Percentiles rank a stretch among this genome's conserved stretches.
phyloP scores from a whole-genome alignment of 2,329 filamentous ascomycete species.

The Alternaria arbusti region DNA sequence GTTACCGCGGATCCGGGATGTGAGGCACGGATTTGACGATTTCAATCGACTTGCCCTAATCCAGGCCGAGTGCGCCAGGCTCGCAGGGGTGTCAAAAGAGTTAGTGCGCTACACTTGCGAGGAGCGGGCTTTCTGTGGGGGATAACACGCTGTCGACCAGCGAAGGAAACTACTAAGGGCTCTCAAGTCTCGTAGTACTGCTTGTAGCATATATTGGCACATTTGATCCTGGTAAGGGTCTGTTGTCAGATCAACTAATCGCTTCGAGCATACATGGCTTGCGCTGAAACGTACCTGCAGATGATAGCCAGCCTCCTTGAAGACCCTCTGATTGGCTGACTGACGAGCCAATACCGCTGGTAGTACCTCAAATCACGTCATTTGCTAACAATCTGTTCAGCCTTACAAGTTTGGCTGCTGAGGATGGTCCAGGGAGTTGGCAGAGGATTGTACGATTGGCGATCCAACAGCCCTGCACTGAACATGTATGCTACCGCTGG shows the following conservation, averaged over 20 bases:
- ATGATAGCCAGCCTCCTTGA: background rate
- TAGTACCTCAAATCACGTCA: background rate
- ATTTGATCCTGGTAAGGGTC: background rate
- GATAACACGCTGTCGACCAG: background rate
- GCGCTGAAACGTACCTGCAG: conserved; percentile 3
- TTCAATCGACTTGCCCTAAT: background rate
- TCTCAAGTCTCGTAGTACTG: background rate
- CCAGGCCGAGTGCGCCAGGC: background rate
- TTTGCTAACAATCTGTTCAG: background rate
- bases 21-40: conserved; percentile 6
- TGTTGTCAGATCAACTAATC: background rate
- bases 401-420: background rate
- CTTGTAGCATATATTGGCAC: background rate
- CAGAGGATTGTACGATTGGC: background rate
- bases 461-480: conserved; percentile 3
- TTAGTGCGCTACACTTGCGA: background rate
- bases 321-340: background rate
- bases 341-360: background rate
- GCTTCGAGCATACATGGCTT: background rate
- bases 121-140: background rate
- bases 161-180: background rate
- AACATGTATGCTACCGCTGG: conserved; percentile 3
- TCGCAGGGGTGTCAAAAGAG: background rate
- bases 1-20: conserved; percentile 25
- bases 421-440: background rate